Evolutionary conservation across 2,329 filamentous ascomycete species (phyloP).

Genomic region (Neofusicoccum laricinum): DNA sequence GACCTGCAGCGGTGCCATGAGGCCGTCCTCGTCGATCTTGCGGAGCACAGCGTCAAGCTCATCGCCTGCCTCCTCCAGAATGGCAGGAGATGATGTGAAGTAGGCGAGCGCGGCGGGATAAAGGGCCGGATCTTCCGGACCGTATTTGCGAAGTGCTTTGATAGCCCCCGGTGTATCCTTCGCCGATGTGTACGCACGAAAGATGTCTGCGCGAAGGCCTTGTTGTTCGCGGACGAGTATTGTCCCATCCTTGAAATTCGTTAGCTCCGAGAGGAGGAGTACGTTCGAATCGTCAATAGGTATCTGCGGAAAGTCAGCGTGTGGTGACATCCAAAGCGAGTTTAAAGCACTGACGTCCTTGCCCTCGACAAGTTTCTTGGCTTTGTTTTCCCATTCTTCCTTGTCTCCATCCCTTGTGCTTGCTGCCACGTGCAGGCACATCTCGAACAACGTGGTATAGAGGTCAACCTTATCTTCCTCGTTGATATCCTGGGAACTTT

Average conservation of each 20-base stretch:
- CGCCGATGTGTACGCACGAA: constrained; percentile 89
- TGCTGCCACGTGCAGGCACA: constrained; percentile 89
- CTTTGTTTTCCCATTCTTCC: constrained; percentile 84
- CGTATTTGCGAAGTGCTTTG: constrained; percentile 86
- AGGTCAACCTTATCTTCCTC: constrained; percentile 78
- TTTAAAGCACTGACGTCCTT: constrained; percentile 55
- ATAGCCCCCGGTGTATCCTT: constrained; percentile 90
- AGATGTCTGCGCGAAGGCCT: constrained; percentile 89
- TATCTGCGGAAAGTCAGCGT: constrained; percentile 36
- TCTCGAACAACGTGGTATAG: constrained; percentile 94
- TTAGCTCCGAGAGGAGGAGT: constrained; percentile 85
- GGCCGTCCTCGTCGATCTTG: constrained; percentile 83
- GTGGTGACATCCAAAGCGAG: not conserved
- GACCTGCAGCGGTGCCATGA: constrained; percentile 95
- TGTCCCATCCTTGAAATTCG: constrained; percentile 85
- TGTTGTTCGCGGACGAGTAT: constrained; percentile 92
- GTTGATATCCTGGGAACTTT: constrained; percentile 67
- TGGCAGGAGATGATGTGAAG: constrained; percentile 78
- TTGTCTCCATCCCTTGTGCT: constrained; percentile 68
- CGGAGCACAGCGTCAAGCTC: constrained; percentile 77
- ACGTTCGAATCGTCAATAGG: constrained; percentile 95
- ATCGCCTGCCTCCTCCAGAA: constrained; percentile 81
- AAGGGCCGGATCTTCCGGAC: constrained; percentile 82
- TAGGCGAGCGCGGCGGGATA: constrained; percentile 92
- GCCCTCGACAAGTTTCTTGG: constrained; percentile 81